A percentile compares a stretch with the other conserved stretches of the same genome.
These are phyloP conservation scores for Raffaelea arxii DNA, from an alignment of 2,329 filamentous ascomycete species.

Conservation along the genomic window DNA sequence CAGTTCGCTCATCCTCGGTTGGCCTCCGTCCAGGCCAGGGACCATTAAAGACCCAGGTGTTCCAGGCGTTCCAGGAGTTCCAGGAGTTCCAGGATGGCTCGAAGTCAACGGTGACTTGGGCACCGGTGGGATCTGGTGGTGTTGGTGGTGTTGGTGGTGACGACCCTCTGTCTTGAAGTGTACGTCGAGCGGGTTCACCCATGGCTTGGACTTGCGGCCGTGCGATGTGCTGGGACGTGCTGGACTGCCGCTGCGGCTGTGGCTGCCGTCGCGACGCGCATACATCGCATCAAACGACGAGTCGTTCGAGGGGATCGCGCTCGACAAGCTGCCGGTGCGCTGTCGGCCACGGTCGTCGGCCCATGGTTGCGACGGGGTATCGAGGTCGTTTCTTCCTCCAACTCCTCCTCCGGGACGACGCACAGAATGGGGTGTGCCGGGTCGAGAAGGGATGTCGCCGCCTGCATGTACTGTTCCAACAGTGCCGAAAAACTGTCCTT, in stretches of 20 bases:
- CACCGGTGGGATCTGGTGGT: too few relatives aligned
- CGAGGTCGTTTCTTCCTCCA: conserved; percentile 31
- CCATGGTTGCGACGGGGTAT: conserved; percentile 22
- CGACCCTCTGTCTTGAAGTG: conserved; percentile 23
- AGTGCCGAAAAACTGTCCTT: conserved; percentile 27
- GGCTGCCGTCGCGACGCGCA: conserved; percentile 19
- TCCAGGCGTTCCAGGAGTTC: neutral
- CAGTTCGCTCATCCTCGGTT: neutral
- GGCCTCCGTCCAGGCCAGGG: too few relatives aligned
- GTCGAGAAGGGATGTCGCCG: conserved; percentile 21
- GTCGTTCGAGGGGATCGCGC: neutral
- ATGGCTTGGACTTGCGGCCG: conserved; percentile 25
- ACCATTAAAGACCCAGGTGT: too few relatives aligned
- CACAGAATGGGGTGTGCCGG: conserved; percentile 28
- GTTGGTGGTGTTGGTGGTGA: neutral
- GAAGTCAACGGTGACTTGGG: neutral
- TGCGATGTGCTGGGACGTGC: conserved; percentile 20
- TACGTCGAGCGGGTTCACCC: conserved; percentile 38
- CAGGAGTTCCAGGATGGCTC: neutral
- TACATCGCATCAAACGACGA: neutral
- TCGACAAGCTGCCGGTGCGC: conserved; percentile 2
- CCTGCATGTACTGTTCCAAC: too few relatives aligned
- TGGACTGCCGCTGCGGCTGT: too few relatives aligned
- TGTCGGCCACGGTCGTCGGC: neutral
- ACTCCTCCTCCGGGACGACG: conserved; percentile 11